phyloP scores from a whole-genome alignment of 1,284 basidiomycete genomes.

The Amylostereum chailletii region DNA sequence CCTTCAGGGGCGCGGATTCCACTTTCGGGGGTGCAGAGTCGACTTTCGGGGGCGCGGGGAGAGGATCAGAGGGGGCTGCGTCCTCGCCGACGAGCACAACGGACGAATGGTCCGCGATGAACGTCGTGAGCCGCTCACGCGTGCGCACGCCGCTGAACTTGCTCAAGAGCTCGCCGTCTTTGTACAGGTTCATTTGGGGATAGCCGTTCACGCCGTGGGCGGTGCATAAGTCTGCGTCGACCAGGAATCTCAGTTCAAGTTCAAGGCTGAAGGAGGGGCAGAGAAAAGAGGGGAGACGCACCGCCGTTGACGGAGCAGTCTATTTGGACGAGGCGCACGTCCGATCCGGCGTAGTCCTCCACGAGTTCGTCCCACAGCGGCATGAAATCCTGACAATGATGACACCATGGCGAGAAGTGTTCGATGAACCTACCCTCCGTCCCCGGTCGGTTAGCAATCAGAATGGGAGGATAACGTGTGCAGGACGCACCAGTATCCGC shows the following conservation, averaged over 20 bases:
- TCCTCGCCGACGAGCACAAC: slow-evolving; percentile 8
- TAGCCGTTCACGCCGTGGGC: slow-evolving; percentile 66
- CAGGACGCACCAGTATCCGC: slow-evolving; percentile 60
- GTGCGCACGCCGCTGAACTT: slow-evolving; percentile 48
- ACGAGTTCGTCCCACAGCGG: slow-evolving; percentile 80
- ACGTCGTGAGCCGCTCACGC: slow-evolving; percentile 40
- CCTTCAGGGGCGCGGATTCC: slow-evolving; percentile 8
- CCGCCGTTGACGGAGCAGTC: slow-evolving; percentile 82
- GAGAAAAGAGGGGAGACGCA: slow-evolving; percentile 27
- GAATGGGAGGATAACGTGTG: background rate
- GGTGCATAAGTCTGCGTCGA: slow-evolving; percentile 64
- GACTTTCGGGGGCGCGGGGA: slow-evolving; percentile 8
- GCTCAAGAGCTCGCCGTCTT: slow-evolving; percentile 55
- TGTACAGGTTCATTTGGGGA: slow-evolving; percentile 73
- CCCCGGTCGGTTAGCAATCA: background rate
- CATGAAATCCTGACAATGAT: slow-evolving; percentile 69
- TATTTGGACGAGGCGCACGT: slow-evolving; percentile 75
- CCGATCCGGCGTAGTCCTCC: slow-evolving; percentile 47
- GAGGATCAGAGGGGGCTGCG: slow-evolving; percentile 10
- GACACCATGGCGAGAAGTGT: slow-evolving; percentile 73
- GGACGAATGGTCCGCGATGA: slow-evolving; percentile 31
- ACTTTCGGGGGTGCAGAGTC: slow-evolving; percentile 10
- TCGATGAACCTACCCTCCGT: slow-evolving; percentile 48
- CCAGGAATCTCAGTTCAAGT: background rate
- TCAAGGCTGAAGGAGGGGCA: background rate